phyloP scores from a whole-genome alignment of 2,329 filamentous ascomycete species.

The Colletotrichum shisoi region DNA sequence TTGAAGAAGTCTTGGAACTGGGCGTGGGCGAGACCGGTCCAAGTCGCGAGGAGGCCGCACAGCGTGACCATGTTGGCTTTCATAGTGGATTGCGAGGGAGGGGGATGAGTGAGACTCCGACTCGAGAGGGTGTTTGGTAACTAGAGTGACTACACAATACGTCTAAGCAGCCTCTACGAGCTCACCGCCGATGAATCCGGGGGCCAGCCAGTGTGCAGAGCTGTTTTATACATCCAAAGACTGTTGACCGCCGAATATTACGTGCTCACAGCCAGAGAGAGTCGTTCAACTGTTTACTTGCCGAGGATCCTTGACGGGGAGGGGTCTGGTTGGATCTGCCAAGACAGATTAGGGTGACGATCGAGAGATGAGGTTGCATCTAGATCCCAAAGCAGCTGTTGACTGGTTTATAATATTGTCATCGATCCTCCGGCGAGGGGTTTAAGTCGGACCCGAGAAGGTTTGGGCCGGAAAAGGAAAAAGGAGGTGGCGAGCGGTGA shows the following conservation, averaged over 20 bases:
- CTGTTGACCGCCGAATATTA: no score
- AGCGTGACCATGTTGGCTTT: background rate
- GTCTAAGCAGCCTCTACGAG: no score
- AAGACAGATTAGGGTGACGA: background rate
- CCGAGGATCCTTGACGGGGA: background rate
- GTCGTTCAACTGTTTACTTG: no score
- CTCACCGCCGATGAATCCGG: fast-evolving
- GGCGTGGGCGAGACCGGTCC: background rate
- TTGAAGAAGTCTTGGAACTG: conserved; percentile 21
- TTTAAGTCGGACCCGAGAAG: background rate
- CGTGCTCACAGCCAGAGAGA: no score
- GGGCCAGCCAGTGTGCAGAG: background rate
- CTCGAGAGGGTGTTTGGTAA: no score
- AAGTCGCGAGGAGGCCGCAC: background rate
- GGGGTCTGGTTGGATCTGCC: background rate
- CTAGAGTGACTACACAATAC: no score
- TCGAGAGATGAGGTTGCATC: background rate
- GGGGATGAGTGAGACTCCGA: no score
- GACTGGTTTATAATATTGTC: no score
- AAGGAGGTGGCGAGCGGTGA: background rate
- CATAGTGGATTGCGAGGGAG: background rate
- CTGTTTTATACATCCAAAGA: no score
- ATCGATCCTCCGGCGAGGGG: background rate
- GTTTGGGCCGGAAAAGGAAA: conserved; percentile 14
- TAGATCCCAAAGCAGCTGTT: background rate